Evolutionary conservation across 306 rosid genomes (phyloP).

Genomic region (Pyrus pyrifolia): DNA sequence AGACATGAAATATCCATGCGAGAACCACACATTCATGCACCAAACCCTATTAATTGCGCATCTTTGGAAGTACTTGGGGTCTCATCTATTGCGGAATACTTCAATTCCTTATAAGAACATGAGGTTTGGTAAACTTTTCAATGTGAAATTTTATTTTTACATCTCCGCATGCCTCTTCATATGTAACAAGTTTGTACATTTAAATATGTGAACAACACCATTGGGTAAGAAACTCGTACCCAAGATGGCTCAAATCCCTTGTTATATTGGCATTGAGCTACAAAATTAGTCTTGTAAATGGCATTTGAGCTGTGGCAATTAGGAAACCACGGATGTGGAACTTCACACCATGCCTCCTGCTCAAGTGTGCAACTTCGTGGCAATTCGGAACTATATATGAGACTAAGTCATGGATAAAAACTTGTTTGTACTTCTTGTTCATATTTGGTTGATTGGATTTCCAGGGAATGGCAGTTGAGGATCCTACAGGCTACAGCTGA

Average conservation of each 20-base stretch:
- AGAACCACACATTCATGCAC: no score
- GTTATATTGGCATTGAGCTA: not conserved
- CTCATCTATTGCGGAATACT: not conserved
- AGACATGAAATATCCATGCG: not conserved
- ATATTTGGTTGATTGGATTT: not conserved
- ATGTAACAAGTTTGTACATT: no score
- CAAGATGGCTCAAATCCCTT: not conserved
- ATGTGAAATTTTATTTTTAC: no score
- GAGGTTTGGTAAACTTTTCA: no score
- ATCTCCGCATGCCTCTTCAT: no score
- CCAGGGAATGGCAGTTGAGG: conserved; percentile 38
- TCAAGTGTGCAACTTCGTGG: not conserved
- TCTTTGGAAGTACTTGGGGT: not conserved
- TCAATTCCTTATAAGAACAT: no score
- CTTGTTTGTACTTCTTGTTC: not conserved
- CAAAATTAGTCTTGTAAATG: not conserved
- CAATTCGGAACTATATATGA: no score
- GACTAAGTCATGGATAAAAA: not conserved
- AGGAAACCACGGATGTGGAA: not conserved
- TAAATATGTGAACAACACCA: no score
- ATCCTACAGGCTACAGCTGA: conserved; percentile 22
- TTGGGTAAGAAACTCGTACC: not conserved
- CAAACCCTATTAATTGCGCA: no score
- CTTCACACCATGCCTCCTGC: not conserved
- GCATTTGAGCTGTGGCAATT: not conserved